A percentile compares a stretch with the other conserved stretches of the same genome.
Conservation (phyloP, 176 grass and related monocot species). For the Cenchrus purpureus region DNA sequence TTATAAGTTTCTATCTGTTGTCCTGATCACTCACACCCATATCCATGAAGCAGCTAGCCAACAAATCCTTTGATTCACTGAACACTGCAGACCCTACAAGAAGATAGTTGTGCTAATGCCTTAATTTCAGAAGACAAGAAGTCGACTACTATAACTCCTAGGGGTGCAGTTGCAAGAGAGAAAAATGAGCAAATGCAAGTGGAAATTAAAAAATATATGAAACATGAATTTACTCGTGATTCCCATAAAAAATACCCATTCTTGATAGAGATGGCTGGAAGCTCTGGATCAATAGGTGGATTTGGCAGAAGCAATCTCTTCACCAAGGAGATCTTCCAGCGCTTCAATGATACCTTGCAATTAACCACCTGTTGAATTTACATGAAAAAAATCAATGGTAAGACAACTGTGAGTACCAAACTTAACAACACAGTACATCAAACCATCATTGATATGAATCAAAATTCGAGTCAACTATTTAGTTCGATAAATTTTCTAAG, state of each 20-base stretch:
- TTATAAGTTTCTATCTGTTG: conserved; percentile 17
- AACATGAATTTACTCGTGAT: conserved; percentile 59
- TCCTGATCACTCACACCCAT: not conserved
- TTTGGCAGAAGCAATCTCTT: conserved; percentile 90
- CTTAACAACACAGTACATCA: not conserved
- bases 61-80: too few relatives aligned
- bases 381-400: conserved; percentile 24
- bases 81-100: not conserved
- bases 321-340: conserved; percentile 87
- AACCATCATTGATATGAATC: conserved; percentile 7
- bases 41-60: not conserved
- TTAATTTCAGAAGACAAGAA: not conserved
- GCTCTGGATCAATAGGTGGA: conserved; percentile 69
- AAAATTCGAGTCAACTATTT: conserved; percentile 18
- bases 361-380: conserved; percentile 83
- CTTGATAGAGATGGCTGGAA: conserved; percentile 91
- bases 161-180: conserved; percentile 8
- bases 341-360: conserved; percentile 91
- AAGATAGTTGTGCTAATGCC: not conserved
- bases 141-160: conserved; percentile 24
- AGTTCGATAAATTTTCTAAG: not conserved
- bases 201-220: conserved; percentile 19
- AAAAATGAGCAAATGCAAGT: conserved; percentile 1
- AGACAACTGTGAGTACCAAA: conserved; percentile 17
- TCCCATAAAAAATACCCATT: conserved; percentile 97